Conservation (phyloP, 2,329 filamentous ascomycete genomes). For the Phaeosphaeriaceae sp. region DNA sequence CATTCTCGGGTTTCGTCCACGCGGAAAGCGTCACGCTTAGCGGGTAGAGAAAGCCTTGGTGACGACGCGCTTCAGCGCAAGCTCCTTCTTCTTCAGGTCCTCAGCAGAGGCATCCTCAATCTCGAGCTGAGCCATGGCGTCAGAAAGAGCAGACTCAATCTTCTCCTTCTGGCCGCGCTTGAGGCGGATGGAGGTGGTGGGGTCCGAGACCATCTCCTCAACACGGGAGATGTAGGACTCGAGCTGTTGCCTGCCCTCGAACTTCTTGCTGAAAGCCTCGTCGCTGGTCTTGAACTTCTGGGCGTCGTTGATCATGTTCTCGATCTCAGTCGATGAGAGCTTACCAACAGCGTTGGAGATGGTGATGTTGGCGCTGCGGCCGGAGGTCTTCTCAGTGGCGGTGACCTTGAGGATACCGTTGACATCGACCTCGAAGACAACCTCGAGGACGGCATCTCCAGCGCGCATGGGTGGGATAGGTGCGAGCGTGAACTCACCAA, state of each 20-base stretch:
- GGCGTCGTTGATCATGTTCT: slow-evolving; percentile 96
- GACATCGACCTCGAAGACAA: slow-evolving; percentile 99
- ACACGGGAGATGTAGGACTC: slow-evolving; percentile 99
- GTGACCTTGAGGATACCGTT: slow-evolving; percentile 99
- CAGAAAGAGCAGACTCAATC: slow-evolving; percentile 95
- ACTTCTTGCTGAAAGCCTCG: slow-evolving; percentile 98
- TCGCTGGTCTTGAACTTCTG: slow-evolving; percentile 99
- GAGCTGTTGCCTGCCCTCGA: slow-evolving; percentile 98
- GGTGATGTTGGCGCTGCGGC: slow-evolving; percentile 98
- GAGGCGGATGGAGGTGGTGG: slow-evolving; percentile 92
- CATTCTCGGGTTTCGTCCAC: slow-evolving; percentile 24
- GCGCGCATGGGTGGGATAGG: slow-evolving; percentile 80
- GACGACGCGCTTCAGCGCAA: slow-evolving; percentile 94
- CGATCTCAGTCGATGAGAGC: slow-evolving; percentile 91
- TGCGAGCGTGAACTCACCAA: slow-evolving; percentile 95
- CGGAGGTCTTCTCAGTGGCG: slow-evolving; percentile 97
- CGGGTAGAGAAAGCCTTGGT: slow-evolving; percentile 97
- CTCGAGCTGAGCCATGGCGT: slow-evolving; percentile 98
- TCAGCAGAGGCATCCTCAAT: slow-evolving; percentile 89
- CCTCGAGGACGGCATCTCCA: slow-evolving; percentile 88
- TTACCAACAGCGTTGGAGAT: slow-evolving; percentile 99
- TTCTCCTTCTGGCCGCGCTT: slow-evolving; percentile 99
- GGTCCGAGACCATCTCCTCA: slow-evolving; percentile 98
- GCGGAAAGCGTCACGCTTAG: slow-evolving; percentile 56
- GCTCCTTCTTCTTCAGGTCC: slow-evolving; percentile 99